These are phyloP conservation scores for Aquilaria malaccensis DNA, from an alignment of 345 rosid genomes.

Conservation along the genomic window DNA sequence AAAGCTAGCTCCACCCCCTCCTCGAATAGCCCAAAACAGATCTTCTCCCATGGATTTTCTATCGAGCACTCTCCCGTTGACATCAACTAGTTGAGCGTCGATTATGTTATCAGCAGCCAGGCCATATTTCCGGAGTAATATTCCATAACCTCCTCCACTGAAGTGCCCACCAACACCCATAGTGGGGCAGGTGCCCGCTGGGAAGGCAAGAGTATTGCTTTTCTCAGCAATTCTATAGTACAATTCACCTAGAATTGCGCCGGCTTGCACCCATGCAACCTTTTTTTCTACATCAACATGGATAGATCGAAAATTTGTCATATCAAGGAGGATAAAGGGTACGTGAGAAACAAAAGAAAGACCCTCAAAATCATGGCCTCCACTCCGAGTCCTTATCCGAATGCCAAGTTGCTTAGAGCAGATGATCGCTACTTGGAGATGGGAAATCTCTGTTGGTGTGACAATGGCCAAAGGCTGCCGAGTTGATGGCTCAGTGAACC, in stretches of 20 bases:
- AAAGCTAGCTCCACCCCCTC: not conserved
- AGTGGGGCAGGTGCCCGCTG: constrained; percentile 1
- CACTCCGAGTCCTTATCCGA: not conserved
- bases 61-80: no score
- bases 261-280: not conserved
- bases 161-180: constrained; percentile 1
- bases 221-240: not conserved
- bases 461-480: not conserved
- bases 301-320: not conserved
- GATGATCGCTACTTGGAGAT: not conserved
- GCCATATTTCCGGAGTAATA: not conserved
- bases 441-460: not conserved
- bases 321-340: not conserved
- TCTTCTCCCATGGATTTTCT: no score
- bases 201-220: not conserved
- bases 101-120: no score
- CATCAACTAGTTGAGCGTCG: no score
- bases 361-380: constrained; percentile 1
- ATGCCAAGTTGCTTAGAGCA: not conserved
- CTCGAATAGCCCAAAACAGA: not conserved
- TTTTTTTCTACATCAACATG: not conserved
- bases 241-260: constrained; percentile 3
- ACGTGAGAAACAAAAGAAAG: not conserved
- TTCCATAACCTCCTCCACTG: constrained; percentile 4
- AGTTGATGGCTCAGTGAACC: constrained; percentile 1